Evolutionary conservation across 495 filamentous ascomycete species (phyloP), one percentile per base, ranked within the genome.

Genomic region (Zalerion maritima): DNA sequence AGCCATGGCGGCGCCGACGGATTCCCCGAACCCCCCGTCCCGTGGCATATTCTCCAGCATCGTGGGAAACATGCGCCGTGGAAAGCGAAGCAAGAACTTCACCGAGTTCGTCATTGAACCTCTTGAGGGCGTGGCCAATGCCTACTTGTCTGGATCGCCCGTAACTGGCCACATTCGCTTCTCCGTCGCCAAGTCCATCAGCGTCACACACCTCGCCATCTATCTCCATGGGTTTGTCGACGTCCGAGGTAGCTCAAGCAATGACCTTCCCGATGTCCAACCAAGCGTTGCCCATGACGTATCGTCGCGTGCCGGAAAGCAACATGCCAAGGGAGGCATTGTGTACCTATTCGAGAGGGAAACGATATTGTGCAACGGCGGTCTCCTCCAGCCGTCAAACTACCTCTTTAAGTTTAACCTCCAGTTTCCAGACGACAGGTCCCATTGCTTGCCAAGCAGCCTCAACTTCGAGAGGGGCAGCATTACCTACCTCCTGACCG

Each of bases 391-490:
- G 91, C 6, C 73, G 83, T 29, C 89, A n/a, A n/a, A n/a, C 91
- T 4, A 86, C 79, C 0, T 78, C 86, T 9, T 84, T 94, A 34
- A 70, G 79, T 17, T 73, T 87, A 7, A 86, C 74, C 4, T 61
- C 73, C 6, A 78, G 67, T 21, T 85, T 78, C 55, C 78, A 87
- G 41, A 62, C 69, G 25, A 87, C n/a, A 87, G 42, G 62, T 97
- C 29, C 73, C 72, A 22, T 54, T 94, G 10, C 49, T 81, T 6
- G 85, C 94, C 48, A 73, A 52, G 36, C n/a, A n/a, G n/a, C n/a
- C n/a, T n/a, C n/a, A n/a, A 94, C 85, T 97, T 97, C 50, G 91
- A 97, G 58, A 74, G 85, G 40, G 89, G 89, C 14, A 83, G 81
- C 10, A 82, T 97, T 42, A 77, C 78, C 6, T 97, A 97, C 55